Base-by-base conservation (phyloP, 192 early-diverging fungal genomes). In the Linnemannia elongata region DNA sequence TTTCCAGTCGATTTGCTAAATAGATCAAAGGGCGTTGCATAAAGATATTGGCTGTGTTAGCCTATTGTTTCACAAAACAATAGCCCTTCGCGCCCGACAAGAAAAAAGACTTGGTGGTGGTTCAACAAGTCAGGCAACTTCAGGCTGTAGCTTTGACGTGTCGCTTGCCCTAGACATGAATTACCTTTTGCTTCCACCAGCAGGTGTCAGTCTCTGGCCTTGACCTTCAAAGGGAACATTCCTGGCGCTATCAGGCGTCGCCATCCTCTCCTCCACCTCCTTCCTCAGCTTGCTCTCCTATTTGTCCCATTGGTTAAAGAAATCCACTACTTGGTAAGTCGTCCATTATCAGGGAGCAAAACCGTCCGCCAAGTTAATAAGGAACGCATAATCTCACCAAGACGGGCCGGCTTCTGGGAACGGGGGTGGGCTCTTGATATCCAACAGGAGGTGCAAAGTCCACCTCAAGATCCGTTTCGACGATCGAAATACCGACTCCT, bases 391-490 rank as follows among this genome's bases (percentile, higher is more conserved):
- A 18, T 22, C 27, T 27, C 81, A 89, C 89, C 82, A 90, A 81
- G 52, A 88, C 60, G 24, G 87, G 81, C 36, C 78, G 72, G 38
- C 77, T 45, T 30, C 80, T 76, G 45, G 87, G 89, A 15, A 73
- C 75, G 15, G 89, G 87, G 44, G 87, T 85, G 20, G 97, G 97
- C 88, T 99, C 99, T 24, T 95, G 93, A 87, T 99, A 99, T 6
- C 99, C 99, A 4, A 98, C 88, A 10, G 99, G 99, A 20, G 99
- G 92, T 0, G 96, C 99, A 91, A 99, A 99, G 76, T 99, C 99
- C 1, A 98, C 97, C 79, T 98, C 97, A 54, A 99, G 85, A 92
- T 99, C 99, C 1, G 98, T 99, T 87, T 99, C 99, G 36, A 99
- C 93, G 77, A 99, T 96, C 44, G 96, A 97, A 73, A 99, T 96